phyloP scores from a whole-genome alignment of 192 early-diverging fungal species.

The Rhizophagus prolifer region DNA sequence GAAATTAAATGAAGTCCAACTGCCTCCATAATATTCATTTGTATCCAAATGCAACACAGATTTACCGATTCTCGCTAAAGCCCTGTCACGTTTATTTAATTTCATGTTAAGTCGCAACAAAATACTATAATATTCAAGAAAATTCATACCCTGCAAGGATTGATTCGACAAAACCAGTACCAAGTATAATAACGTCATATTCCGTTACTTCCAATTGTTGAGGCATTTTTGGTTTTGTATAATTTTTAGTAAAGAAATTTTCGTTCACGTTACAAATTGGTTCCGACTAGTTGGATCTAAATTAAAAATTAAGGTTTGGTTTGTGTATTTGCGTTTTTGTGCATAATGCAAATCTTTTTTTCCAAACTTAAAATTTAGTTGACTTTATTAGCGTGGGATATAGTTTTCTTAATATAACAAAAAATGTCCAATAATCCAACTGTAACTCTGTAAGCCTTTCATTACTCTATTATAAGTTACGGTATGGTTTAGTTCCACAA shows the following conservation, averaged over 20 bases:
- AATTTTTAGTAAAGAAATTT: neutral
- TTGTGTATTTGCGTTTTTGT: neutral
- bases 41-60: conserved; percentile 81
- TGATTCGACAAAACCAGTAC: conserved; percentile 80
- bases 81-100: conserved; percentile 37
- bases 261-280: neutral
- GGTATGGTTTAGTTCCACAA: neutral
- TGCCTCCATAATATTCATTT: conserved; percentile 79
- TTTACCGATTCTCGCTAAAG: conserved; percentile 64
- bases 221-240: neutral
- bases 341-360: too few species aligned
- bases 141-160: conserved; percentile 70
- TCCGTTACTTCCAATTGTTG: conserved; percentile 41
- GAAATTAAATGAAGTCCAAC: conserved; percentile 57
- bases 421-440: conserved; percentile 29
- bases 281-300: neutral
- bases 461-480: neutral
- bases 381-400: neutral
- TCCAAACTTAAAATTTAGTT: too few species aligned
- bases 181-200: conserved; percentile 83
- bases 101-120: neutral
- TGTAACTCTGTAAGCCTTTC: conserved; percentile 25
- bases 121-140: neutral
- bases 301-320: neutral
- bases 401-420: neutral